Evolutionary conservation across 1,139 yeast species (phyloP).

Genomic region (Yamadazyma dendronema): DNA sequence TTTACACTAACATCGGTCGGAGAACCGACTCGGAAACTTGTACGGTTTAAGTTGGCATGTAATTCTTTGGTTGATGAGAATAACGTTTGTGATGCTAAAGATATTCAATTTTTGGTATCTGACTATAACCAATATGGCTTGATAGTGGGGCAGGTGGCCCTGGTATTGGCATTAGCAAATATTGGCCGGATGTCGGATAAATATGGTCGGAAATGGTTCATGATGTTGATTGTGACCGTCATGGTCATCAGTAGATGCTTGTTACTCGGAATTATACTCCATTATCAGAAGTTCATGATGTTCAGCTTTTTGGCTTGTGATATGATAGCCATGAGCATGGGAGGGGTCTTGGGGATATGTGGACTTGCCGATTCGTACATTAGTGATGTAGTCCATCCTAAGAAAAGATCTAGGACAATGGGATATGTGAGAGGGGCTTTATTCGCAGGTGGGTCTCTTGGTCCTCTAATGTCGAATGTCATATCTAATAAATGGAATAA

Average conservation of each 20-base stretch:
- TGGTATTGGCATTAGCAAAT: constrained; percentile 42
- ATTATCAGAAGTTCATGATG: constrained; percentile 30
- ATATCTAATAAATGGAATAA: constrained; percentile 16
- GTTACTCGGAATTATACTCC: constrained; percentile 29
- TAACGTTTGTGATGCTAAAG: constrained; percentile 28
- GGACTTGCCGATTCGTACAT: constrained; percentile 61
- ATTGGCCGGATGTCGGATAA: constrained; percentile 65
- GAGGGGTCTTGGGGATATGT: constrained; percentile 50
- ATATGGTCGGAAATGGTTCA: constrained; percentile 54
- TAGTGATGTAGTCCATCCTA: constrained; percentile 61
- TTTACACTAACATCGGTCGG: constrained; percentile 31
- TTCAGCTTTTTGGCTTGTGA: constrained; percentile 34
- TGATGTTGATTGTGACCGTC: constrained; percentile 32
- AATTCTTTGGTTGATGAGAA: constrained; percentile 19
- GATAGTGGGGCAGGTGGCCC: constrained; percentile 27
- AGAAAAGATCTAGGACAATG: constrained; percentile 51
- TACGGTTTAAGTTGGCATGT: constrained; percentile 39
- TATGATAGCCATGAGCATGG: constrained; percentile 49
- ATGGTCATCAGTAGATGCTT: constrained; percentile 26
- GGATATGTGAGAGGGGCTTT: constrained; percentile 58
- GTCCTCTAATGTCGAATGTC: constrained; percentile 60
- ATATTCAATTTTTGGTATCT: constrained; percentile 36
- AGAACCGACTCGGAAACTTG: constrained; percentile 33
- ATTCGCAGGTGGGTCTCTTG: constrained; percentile 60
- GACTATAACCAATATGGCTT: constrained; percentile 32